Evolutionary conservation across 768 basidiomycete genomes (phyloP), one percentile per base, ranked within the genome.

Genomic region (Tubosaeta sp.): DNA sequence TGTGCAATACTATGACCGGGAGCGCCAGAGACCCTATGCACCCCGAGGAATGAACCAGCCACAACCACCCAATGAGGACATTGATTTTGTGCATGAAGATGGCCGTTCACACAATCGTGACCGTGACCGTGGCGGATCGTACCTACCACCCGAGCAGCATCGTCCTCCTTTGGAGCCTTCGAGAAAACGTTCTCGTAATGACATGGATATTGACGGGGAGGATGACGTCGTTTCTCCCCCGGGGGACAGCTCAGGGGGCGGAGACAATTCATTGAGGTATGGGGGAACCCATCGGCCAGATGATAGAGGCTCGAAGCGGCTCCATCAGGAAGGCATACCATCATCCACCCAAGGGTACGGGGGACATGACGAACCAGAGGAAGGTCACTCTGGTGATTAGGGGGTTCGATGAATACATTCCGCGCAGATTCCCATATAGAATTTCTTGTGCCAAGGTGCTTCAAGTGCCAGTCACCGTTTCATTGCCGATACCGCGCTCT

Each of bases 151-250:
- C 34, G 70, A 69, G 40, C 76, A 72, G 64, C 68, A 64, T 54
- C 73, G 68, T 31, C 67, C 72, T 49, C 56, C 68, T 62, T 58
- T 70, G 61, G 79, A 78, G 42, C 65, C 75, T 38, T 67, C 71
- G 50, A 78, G 80, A 64, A 86, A 83, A 63, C 76, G 84, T 49
- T 74, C 70, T 55, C 74, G 81, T 52, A 76, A 77, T 44, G 84
- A 86, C 48, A 81, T 84, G 81, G 84, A 86, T 36, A 72, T 78
- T 43, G 82, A 83, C 49, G 78, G 69, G 41, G 78, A 77, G 25
- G 72, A 77, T 70, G 78, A 79, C 64, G 73, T 70, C 56, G 71
- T 48, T 49, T 64, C 69, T 19, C 67, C 59, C 53, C 61, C 54
- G 21, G 65, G 58, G 43, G 60, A 58, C 54, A 61, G 50, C 52